Evolutionary conservation across 495 filamentous ascomycete species (phyloP), one percentile per base, ranked within the genome.

Genomic region (Penicillium taxi): DNA sequence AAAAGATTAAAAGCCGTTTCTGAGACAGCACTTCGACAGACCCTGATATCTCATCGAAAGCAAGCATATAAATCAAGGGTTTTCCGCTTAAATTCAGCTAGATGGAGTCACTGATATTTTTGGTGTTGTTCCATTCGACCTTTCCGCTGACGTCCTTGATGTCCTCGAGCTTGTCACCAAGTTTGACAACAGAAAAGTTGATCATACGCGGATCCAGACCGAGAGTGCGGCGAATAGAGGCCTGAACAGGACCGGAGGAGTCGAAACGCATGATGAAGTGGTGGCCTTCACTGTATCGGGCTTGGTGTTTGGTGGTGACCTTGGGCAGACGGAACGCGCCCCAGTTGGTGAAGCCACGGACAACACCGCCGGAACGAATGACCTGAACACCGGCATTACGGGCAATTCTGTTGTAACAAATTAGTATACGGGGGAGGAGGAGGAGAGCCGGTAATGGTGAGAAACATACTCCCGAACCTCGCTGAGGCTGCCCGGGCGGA

Each of bases 231-330:
- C 77, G 70, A 4, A 96, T 73, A 27, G 72, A 71, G 27, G 78
- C 60, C 65, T 96, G 90, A 9, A 82, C 81, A 26, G 62, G 42
- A 15, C 75, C 72, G 27, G 75, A 77, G 21, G 80, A 53, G 59
- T 98, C 91, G 66, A 93, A 98, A 42, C 91, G 85, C 86, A 98
- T 85, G 54, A 94, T 79, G 69, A 98, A 98, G 70, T 96, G 94
- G 63, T 96, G 88, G 21, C 93, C 91, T 23, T 73, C 70, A 36
- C 74, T 75, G 69, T 96, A 81, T 37, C 73, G 72, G 39, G 79
- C 74, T 64, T 94, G 86, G 63, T 90, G 82, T 55, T 78, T 78
- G 44, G 72, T 79, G 36, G 76, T 74, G 43, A 78, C 67, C 44
- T 75, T 79, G 20, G 91, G 91, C 11, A 98, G 78, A 8, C 78